Evolutionary conservation across 2,329 filamentous ascomycete species (phyloP).

Genomic region (Scopulariopsis brevicaulis): DNA sequence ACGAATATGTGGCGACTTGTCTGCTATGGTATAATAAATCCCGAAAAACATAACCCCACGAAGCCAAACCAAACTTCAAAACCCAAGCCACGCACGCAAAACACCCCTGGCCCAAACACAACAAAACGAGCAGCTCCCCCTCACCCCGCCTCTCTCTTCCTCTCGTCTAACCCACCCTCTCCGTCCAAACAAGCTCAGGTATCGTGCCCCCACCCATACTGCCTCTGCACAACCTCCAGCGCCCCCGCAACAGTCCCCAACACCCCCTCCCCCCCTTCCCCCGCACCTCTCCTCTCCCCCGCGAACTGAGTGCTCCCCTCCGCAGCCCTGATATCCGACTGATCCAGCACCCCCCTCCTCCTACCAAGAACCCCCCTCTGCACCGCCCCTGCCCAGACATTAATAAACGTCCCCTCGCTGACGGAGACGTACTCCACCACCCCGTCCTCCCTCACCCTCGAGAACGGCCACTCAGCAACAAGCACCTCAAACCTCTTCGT

Average conservation of each 20-base stretch:
- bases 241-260: conserved; percentile 36
- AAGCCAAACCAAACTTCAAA: not conserved
- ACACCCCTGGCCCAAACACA: not conserved
- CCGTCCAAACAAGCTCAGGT: not conserved
- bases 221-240: conserved; percentile 40
- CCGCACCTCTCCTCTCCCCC: conserved; percentile 20
- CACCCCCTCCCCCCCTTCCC: conserved; percentile 29
- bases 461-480: conserved; percentile 48
- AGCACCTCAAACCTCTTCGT: conserved; percentile 59
- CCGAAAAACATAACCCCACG: no score
- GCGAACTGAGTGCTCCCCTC: conserved; percentile 1
- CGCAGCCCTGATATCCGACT: conserved; percentile 22
- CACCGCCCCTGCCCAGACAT: conserved; percentile 50
- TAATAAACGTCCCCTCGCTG: conserved; percentile 49
- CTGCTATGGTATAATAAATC: no score
- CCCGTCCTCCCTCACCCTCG: conserved; percentile 19
- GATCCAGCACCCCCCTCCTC: conserved; percentile 41
- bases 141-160: not conserved
- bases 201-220: conserved; percentile 37
- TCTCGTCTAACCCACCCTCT: not conserved
- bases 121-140: not conserved
- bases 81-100: not conserved
- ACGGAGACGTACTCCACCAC: conserved; percentile 34
- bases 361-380: conserved; percentile 46
- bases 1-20: no score